Percentiles rank a stretch among this genome's conserved stretches.
Evolutionary conservation across 345 rosid genomes (phyloP).

Genomic region (Salix dunnii): DNA sequence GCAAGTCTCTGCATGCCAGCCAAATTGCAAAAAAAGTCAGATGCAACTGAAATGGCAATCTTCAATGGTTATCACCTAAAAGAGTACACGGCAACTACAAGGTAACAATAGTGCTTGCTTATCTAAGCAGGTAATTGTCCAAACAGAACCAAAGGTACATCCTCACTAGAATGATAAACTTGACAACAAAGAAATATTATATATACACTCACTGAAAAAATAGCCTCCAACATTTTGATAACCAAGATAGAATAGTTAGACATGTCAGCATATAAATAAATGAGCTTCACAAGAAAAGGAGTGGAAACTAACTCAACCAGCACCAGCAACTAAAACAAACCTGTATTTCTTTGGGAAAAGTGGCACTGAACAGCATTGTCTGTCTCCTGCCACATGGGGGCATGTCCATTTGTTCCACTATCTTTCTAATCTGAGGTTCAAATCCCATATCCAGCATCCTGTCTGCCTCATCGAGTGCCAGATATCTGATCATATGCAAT

Average conservation of each 20-base stretch:
- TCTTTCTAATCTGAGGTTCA: conserved; percentile 99
- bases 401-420: conserved; percentile 98
- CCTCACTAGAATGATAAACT: neutral
- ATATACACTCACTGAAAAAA: neutral
- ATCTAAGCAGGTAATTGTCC: neutral
- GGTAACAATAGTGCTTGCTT: neutral
- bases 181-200: neutral
- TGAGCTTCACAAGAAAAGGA: neutral
- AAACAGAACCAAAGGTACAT: conserved; percentile 1
- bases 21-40: conserved; percentile 11
- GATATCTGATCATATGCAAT: conserved; percentile 78
- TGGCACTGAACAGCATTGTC: conserved; percentile 95
- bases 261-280: neutral
- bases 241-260: neutral
- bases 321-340: conserved; percentile 25
- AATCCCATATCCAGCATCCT: conserved; percentile 99
- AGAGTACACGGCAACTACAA: neutral
- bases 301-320: neutral
- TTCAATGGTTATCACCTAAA: neutral
- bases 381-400: conserved; percentile 88
- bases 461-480: conserved; percentile 98
- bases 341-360: conserved; percentile 98
- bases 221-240: neutral
- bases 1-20: conserved; percentile 77
- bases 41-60: neutral